Evolutionary conservation across 1,284 basidiomycete genomes (phyloP), one percentile per base, ranked within the genome.

Genomic region (Tilletia indica): DNA sequence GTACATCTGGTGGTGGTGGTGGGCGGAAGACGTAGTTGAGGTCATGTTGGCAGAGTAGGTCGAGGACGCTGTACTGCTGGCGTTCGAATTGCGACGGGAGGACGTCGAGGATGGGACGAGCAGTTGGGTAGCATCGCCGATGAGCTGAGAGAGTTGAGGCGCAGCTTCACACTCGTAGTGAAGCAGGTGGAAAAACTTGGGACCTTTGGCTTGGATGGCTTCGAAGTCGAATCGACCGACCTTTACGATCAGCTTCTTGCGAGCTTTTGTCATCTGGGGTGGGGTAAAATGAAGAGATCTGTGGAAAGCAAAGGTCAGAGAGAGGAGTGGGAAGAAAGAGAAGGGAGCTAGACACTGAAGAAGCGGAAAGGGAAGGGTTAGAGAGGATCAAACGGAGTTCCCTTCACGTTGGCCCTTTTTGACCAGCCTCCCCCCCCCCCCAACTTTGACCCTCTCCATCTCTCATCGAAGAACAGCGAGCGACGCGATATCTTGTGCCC

Each of bases 161-260:
- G 58, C 58, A 14, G 58, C 58, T 16, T n/a, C 31, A 34, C 58
- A 63, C 14, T 63, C 34, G 31, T 63, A 63, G 34, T 63, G 58
- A 14, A 63, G 58, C 25, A 63, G 58, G 9, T 63, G 58, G 58
- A 25, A 63, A 3, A 63, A 14, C 9, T 31, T 31, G 25, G 25
- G 25, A 31, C 25, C 25, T 31, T 31, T 31, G 25, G 25, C 25
- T 0, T 31, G 25, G 2, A 31, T 31, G 25, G 25, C 25, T 31
- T 31, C 25, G 25, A 31, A 0, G 51, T 19, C n/a, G 31, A 54
- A 34, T 19, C 58, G 58, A 34, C 58, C 58, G 58, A 63, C 58
- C 58, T 63, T 63, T 3, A 63, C 31, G 58, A 63, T 63, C 8
- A 63, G 58, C 58, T 63, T 63, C 58, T 63, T 63, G 58, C 31